Base-by-base conservation (phyloP, 2,329 filamentous ascomycete species). In the Arachnomyces sp. region DNA sequence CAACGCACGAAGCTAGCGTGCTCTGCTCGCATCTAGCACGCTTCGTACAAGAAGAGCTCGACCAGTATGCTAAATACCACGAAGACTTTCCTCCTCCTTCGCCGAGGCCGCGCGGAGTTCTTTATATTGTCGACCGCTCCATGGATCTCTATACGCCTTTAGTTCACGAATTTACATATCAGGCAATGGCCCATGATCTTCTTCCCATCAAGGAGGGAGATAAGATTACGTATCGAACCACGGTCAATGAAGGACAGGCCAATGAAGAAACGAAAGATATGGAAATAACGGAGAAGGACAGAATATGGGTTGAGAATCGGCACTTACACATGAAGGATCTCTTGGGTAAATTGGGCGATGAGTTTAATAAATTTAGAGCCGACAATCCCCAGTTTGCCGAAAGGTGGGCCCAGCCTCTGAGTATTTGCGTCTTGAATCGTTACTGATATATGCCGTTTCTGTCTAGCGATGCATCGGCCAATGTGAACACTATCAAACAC, bases 261-360 rank as follows among this genome's bases (percentile, higher is more conserved):
- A 77, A 82, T 31, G 77, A 82, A 18, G 79, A 93, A 59, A 78
- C 85, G 44, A 95, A 93, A 60, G 89, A 95, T 33, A 84, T 95
- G 74, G 88, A 95, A 53, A 83, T 98, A 36, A 74, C 75, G 25
- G 92, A 98, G 49, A 84, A 86, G 54, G 92, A 98, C 66, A 84
- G 82, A 58, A 85, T 98, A 34, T 98, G 92, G 92, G 82, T 94
- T 16, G 86, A 92, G 45, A 95, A 95, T 57, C 77, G 92, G 40
- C 92, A 98, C 65, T 77, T 80, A 38, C 92, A 98, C 64, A 98
- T 98, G 92, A 95, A 94, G 61, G 89, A 96, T 60, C 92, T 92
- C 3, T 89, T 96, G 53, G 86, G 90, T 56, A 93, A 90, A 62
- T 72, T 98, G 45, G 92, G 90, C 73, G 77, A 80, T 42, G 90